phyloP scores from a whole-genome alignment of 192 early-diverging fungal species.

The Gigaspora rosea region DNA sequence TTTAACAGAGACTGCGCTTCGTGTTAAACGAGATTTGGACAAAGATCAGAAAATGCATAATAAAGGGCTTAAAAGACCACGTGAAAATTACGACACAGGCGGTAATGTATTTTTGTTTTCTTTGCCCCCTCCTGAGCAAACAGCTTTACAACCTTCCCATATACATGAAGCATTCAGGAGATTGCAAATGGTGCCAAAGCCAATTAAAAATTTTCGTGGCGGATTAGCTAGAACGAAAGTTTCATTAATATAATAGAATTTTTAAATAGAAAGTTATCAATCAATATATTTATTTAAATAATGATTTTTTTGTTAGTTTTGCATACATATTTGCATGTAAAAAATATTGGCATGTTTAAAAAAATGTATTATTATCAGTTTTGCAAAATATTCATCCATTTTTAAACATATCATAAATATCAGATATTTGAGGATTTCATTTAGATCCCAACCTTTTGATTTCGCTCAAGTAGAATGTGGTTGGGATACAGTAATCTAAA shows the following conservation, averaged over 20 bases:
- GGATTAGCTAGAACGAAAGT: slow-evolving; percentile 48
- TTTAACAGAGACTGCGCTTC: slow-evolving; percentile 85
- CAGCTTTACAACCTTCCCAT: slow-evolving; percentile 80
- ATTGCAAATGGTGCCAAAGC: slow-evolving; percentile 73
- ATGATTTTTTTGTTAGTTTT: no score
- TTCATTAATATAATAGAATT: background rate
- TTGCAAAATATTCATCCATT: no score
- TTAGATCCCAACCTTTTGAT: no score
- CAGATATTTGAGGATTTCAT: no score
- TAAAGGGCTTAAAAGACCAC: slow-evolving; percentile 31
- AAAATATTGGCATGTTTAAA: no score
- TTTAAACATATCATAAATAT: no score
- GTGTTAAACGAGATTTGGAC: slow-evolving; percentile 71
- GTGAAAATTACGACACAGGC: slow-evolving; percentile 3
- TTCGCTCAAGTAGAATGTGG: no score
- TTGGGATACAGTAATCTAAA: no score
- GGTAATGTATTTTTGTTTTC: slow-evolving; percentile 63
- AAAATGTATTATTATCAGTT: no score
- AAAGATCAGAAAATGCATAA: slow-evolving; percentile 36
- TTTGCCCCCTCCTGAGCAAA: slow-evolving; percentile 73
- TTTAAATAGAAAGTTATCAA: no score
- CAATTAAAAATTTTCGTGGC: slow-evolving; percentile 76
- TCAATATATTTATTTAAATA: no score
- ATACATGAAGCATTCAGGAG: slow-evolving; percentile 93
- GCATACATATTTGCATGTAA: no score